Base-by-base conservation (phyloP, 495 filamentous ascomycete species). In the Opeltia flavorubescens region DNA sequence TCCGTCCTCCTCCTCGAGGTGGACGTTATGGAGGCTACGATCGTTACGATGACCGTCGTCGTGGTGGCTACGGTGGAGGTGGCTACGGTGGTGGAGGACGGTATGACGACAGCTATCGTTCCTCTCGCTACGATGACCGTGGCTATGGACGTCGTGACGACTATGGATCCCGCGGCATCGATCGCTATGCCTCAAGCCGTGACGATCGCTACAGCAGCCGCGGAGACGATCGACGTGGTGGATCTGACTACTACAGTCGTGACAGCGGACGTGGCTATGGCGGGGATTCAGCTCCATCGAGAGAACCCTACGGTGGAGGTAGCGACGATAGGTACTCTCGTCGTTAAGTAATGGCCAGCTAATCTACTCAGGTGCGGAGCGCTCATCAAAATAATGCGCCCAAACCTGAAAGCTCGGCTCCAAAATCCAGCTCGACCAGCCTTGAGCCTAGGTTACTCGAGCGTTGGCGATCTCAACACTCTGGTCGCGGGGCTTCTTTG, bases 121-220 rank as follows among this genome's bases (percentile, higher is more conserved):
- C 47, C 57, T 68, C 50, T 69, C 52, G 70, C 62, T 68, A 70
- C 33, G 69, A 74, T 56, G 61, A 62, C 41, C 65, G 57, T 44
- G 67, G 69, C 46, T 70, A 73, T 55, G 71, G 76, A 35, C 53
- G 64, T 61, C 63, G 71, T 55, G 78, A 81, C 55, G 78, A 78
- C 35, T 82, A 80, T 50, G 75, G 73, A 31, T 77, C 78, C 51
- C 72, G 76, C 59, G 78, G 76, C 44, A 71, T 76, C 48, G 81
- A 85, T 50, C 76, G 81, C 46, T 84, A 84, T 60, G 71, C 71
- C 43, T 68, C 67, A 43, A 65, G 71, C 47, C 71, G 76, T 35
- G 67, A 74, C 18, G 74, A 78, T 52, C 76, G 78, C 55, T 79
- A 83, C 56, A 65, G 69, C 54, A 67, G 75, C 47, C 68, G 72